Evolutionary conservation across 805 yeast species (phyloP).

Genomic region (Candida xyloterini): DNA sequence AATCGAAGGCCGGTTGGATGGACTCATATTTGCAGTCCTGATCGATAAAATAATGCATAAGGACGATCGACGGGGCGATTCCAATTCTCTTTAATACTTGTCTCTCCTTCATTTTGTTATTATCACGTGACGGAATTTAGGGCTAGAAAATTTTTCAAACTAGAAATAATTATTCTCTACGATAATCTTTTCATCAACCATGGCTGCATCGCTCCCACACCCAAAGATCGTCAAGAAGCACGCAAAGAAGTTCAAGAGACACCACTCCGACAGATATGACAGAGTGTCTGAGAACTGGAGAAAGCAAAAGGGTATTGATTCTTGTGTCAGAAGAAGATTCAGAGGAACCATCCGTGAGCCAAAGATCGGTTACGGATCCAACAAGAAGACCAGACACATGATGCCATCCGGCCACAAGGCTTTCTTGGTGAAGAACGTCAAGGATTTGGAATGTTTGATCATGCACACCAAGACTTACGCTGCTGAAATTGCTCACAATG

Average conservation of each 20-base stretch:
- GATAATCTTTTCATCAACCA: constrained; percentile 34
- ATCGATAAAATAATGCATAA: constrained; percentile 31
- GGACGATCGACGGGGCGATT: constrained; percentile 9
- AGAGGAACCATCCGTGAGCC: constrained; percentile 99
- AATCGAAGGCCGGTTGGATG: constrained; percentile 65
- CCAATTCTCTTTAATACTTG: too few relatives aligned
- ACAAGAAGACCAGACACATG: constrained; percentile 97
- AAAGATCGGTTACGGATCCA: constrained; percentile 99
- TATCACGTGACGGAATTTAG: constrained; percentile 10
- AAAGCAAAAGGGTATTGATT: constrained; percentile 99
- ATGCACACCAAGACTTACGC: constrained; percentile 98
- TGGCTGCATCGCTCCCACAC: constrained; percentile 98
- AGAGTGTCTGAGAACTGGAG: constrained; percentile 99
- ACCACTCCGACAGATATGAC: constrained; percentile 99
- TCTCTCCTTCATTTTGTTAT: neutral
- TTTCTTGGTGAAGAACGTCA: constrained; percentile 86
- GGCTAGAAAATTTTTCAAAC: constrained; percentile 12
- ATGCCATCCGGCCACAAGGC: constrained; percentile 98
- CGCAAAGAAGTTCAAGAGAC: constrained; percentile 98
- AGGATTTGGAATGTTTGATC: constrained; percentile 91
- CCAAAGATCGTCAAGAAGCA: constrained; percentile 99
- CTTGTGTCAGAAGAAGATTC: constrained; percentile 99
- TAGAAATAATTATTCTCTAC: constrained; percentile 8
- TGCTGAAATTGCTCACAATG: constrained; percentile 99
- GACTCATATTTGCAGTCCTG: constrained; percentile 34